phyloP scores from a whole-genome alignment of 805 yeast genomes.

The Cyberlindnera xylosilytica region DNA sequence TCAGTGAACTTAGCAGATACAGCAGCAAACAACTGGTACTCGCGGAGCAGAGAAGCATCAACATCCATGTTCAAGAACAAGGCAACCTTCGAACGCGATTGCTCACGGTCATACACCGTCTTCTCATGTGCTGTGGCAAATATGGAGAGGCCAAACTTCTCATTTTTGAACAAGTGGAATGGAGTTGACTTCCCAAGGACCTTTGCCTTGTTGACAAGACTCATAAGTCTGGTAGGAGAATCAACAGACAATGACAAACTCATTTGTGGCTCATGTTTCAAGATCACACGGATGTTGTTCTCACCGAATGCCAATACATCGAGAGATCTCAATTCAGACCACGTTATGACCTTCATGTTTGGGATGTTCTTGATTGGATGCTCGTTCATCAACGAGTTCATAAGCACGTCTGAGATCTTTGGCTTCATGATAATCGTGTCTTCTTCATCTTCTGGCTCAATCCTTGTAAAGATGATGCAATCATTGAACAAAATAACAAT shows the following conservation, averaged over 20 bases:
- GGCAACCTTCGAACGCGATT: slow-evolving; percentile 57
- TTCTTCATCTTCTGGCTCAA: slow-evolving; percentile 30
- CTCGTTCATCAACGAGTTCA: slow-evolving; percentile 88
- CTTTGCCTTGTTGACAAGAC: slow-evolving; percentile 62
- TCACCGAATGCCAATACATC: slow-evolving; percentile 42
- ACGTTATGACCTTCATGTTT: slow-evolving; percentile 58
- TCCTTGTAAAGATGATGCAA: slow-evolving; percentile 60
- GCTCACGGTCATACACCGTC: slow-evolving; percentile 48
- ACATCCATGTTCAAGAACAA: slow-evolving; percentile 60
- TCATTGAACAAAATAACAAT: slow-evolving; percentile 81
- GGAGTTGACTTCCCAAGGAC: slow-evolving; percentile 77
- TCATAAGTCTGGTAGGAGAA: slow-evolving; percentile 42
- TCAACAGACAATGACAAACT: slow-evolving; percentile 27
- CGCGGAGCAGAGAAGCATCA: slow-evolving; percentile 33
- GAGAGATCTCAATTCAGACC: slow-evolving; percentile 61
- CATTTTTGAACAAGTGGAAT: slow-evolving; percentile 73
- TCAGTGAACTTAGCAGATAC: slow-evolving; percentile 44
- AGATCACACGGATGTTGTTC: slow-evolving; percentile 30
- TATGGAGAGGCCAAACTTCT: slow-evolving; percentile 36
- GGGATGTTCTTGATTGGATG: slow-evolving; percentile 74
- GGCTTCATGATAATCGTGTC: slow-evolving; percentile 37
- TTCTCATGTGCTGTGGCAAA: slow-evolving; percentile 72
- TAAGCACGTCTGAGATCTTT: slow-evolving; percentile 70
- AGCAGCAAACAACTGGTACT: slow-evolving; percentile 41
- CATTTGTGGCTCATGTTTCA: slow-evolving; percentile 19